phyloP scores from a whole-genome alignment of 176 grass and related monocot genomes.

The Aegilops bicornis region DNA sequence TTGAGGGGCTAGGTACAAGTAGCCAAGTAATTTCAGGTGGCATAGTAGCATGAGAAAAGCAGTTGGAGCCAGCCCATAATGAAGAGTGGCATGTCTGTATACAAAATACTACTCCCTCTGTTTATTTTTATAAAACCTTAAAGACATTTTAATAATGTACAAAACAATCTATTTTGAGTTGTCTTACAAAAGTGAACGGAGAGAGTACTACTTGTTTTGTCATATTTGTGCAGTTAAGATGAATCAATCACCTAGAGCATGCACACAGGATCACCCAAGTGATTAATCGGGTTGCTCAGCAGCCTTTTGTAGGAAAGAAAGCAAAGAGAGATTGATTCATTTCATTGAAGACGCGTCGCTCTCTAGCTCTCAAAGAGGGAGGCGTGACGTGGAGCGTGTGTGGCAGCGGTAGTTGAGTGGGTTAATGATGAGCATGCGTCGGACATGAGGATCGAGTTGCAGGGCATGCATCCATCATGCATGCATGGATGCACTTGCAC shows the following conservation, averaged over 20 bases:
- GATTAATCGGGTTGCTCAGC: neutral
- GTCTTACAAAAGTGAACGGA: too few species aligned
- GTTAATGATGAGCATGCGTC: slow-evolving; percentile 25
- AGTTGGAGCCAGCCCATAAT: too few species aligned
- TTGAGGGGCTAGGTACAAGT: too few species aligned
- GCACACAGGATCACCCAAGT: neutral
- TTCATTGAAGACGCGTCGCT: too few species aligned
- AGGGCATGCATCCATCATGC: neutral
- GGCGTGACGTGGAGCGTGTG: neutral
- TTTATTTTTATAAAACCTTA: too few species aligned
- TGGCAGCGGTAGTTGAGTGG: neutral
- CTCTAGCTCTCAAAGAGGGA: neutral
- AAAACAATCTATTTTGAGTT: too few species aligned
- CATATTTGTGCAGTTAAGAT: neutral
- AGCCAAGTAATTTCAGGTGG: too few species aligned
- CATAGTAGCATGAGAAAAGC: too few species aligned
- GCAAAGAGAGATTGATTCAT: too few species aligned
- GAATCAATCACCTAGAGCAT: neutral
- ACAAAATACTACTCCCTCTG: too few species aligned
- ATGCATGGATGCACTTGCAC: neutral
- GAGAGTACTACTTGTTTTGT: neutral
- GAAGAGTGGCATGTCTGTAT: too few species aligned
- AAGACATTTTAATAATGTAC: too few species aligned
- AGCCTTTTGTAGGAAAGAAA: neutral
- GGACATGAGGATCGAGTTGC: neutral